These are phyloP conservation scores for Psilocybe tampanensis DNA, from an alignment of 768 basidiomycete genomes.

Conservation along the genomic window DNA sequence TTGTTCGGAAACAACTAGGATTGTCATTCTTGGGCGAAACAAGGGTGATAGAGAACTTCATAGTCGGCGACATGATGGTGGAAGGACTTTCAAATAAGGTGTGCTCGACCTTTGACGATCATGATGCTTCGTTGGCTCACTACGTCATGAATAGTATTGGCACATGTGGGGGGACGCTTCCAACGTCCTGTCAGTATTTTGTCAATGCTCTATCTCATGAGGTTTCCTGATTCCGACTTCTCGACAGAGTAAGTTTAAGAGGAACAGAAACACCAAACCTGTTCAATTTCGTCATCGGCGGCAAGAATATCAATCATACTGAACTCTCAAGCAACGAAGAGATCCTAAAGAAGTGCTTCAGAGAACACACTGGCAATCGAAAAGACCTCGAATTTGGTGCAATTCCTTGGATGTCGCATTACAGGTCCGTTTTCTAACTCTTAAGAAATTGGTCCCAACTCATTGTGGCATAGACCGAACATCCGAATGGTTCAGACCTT, in stretches of 20 bases:
- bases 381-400: conserved; percentile 27
- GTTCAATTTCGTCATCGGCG: conserved; percentile 24
- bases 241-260: conserved; percentile 34
- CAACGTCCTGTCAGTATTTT: conserved; percentile 30
- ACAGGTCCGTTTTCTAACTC: conserved; percentile 23
- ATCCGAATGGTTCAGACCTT: conserved; percentile 25
- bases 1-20: conserved; percentile 43
- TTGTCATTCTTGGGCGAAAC: conserved; percentile 45
- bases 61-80: conserved; percentile 45
- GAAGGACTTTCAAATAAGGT: conserved; percentile 43
- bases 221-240: conserved; percentile 42
- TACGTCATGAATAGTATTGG: conserved; percentile 35
- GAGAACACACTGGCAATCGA: conserved; percentile 25
- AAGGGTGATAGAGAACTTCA: conserved; percentile 31
- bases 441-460: background rate
- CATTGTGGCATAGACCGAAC: conserved; percentile 16
- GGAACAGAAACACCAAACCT: conserved; percentile 22
- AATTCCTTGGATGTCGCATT: conserved; percentile 35
- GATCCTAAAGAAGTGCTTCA: conserved; percentile 25
- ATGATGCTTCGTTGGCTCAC: background rate
- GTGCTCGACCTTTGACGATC: conserved; percentile 6
- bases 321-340: conserved; percentile 15
- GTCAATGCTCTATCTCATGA: background rate
- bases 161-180: conserved; percentile 48
- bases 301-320: conserved; percentile 20